Conservation (phyloP, 768 basidiomycete species). For the Tylopilus plumbeoviolaceoides region DNA sequence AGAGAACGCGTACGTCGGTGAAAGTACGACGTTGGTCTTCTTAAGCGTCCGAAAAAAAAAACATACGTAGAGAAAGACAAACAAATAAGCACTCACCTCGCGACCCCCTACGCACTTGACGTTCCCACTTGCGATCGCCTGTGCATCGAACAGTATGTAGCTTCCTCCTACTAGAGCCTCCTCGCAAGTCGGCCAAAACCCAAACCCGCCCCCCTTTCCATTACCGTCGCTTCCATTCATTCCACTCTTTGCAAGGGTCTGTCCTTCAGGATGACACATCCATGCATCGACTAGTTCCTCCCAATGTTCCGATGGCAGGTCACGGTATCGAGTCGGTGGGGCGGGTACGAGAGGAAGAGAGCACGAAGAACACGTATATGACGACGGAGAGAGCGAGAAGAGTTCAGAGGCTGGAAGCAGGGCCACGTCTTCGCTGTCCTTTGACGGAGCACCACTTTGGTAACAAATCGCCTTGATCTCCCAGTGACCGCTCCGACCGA, state of each 20-base stretch:
- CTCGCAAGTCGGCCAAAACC: slow-evolving; percentile 73
- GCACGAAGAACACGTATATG: slow-evolving; percentile 77
- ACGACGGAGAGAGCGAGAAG: slow-evolving; percentile 46
- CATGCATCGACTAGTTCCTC: slow-evolving; percentile 95
- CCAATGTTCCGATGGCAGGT: slow-evolving; percentile 96
- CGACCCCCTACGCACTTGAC: slow-evolving; percentile 15
- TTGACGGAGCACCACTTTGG: slow-evolving; percentile 22
- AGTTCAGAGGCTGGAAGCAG: slow-evolving; percentile 74
- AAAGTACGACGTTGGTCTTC: slow-evolving; percentile 84
- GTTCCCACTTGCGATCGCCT: slow-evolving; percentile 42
- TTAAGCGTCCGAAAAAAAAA: slow-evolving; percentile 60
- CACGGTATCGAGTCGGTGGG: slow-evolving; percentile 58
- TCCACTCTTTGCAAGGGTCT: slow-evolving; percentile 61
- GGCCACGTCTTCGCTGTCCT: slow-evolving; percentile 30
- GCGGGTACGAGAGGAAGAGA: slow-evolving; percentile 64
- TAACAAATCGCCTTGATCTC: slow-evolving; percentile 60
- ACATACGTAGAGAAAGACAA: not conserved
- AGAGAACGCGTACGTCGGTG: slow-evolving; percentile 47
- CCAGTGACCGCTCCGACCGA: slow-evolving; percentile 53
- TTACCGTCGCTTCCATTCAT: not conserved
- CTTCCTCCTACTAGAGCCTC: slow-evolving; percentile 87
- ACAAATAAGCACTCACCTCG: slow-evolving; percentile 46
- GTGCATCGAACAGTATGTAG: slow-evolving; percentile 75
- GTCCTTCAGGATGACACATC: slow-evolving; percentile 91
- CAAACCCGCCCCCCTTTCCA: slow-evolving; percentile 34